Percentiles rank a stretch among this genome's conserved stretches.
Conservation (phyloP, 2,329 filamentous ascomycete genomes). For the Didymella arachidicola region DNA sequence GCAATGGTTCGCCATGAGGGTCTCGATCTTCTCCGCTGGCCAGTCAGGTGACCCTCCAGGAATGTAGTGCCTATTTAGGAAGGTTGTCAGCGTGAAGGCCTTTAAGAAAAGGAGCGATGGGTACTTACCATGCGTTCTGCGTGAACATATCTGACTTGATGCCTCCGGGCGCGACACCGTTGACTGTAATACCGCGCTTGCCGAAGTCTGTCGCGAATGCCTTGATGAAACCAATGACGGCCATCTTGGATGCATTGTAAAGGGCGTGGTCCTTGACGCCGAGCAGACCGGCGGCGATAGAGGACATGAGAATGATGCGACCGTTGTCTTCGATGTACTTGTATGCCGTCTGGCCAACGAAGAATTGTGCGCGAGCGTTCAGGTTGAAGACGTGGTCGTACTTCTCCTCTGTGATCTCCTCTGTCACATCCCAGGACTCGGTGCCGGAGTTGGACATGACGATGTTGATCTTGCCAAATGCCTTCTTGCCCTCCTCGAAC, state of each 20-base stretch:
- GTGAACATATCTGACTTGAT: conserved; percentile 81
- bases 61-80: conserved; percentile 51
- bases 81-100: not conserved
- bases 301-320: conserved; percentile 76
- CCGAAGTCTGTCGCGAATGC: conserved; percentile 76
- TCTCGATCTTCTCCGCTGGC: conserved; percentile 60
- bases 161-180: conserved; percentile 74
- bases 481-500: conserved; percentile 55
- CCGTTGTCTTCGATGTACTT: conserved; percentile 74
- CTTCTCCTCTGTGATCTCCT: conserved; percentile 73
- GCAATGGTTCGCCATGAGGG: conserved; percentile 59
- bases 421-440: conserved; percentile 72
- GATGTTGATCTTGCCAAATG: conserved; percentile 55
- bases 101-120: not conserved
- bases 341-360: conserved; percentile 78
- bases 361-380: conserved; percentile 76
- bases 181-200: conserved; percentile 72
- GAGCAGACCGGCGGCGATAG: conserved; percentile 71
- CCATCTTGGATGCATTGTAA: conserved; percentile 76
- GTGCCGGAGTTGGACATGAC: conserved; percentile 66
- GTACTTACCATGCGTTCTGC: conserved; percentile 61
- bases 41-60: conserved; percentile 59
- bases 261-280: conserved; percentile 75
- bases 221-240: conserved; percentile 76
- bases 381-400: conserved; percentile 75